These are phyloP conservation scores for Neonothopanus nambi DNA, from an alignment of 1,284 basidiomycete genomes.

Conservation along the genomic window DNA sequence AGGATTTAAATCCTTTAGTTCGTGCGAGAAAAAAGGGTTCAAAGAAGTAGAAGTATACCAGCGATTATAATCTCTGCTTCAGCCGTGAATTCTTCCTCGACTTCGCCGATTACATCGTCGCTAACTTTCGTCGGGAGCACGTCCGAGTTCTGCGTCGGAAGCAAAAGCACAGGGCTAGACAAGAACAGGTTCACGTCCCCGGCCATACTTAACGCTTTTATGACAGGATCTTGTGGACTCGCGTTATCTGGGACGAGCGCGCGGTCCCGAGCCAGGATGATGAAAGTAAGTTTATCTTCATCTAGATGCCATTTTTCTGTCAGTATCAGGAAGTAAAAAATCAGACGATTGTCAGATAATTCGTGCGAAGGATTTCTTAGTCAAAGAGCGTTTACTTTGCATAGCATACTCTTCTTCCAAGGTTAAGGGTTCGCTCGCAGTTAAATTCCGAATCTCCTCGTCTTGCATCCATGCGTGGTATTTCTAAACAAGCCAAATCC, in stretches of 20 bases:
- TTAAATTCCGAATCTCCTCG: slow-evolving; percentile 72
- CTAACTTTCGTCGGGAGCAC: neutral
- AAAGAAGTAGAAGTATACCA: slow-evolving; percentile 38
- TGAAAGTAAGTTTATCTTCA: slow-evolving; percentile 93
- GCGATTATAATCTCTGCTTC: slow-evolving; percentile 88
- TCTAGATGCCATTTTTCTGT: slow-evolving; percentile 86
- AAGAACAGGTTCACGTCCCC: slow-evolving; percentile 95
- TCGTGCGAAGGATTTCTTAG: slow-evolving; percentile 24
- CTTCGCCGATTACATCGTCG: neutral
- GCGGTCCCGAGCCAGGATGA: slow-evolving; percentile 61
- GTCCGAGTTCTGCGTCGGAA: slow-evolving; percentile 7
- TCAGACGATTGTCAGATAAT: neutral
- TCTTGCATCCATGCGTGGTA: slow-evolving; percentile 94
- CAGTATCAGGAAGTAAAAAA: neutral
- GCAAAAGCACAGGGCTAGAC: slow-evolving; percentile 43
- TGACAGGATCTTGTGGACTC: slow-evolving; percentile 32
- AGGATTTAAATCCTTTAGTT: neutral
- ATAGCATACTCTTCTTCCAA: slow-evolving; percentile 89
- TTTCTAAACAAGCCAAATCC: slow-evolving; percentile 45
- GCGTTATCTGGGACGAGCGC: slow-evolving; percentile 7
- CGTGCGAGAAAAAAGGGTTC: neutral
- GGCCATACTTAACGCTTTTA: slow-evolving; percentile 68
- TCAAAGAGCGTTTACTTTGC: slow-evolving; percentile 83
- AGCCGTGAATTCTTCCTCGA: slow-evolving; percentile 44
- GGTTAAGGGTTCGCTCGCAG: slow-evolving; percentile 84